Percentiles rank a stretch among this genome's conserved stretches.
Conservation (phyloP, 2,329 filamentous ascomycete species). For the Didymella glomerata region DNA sequence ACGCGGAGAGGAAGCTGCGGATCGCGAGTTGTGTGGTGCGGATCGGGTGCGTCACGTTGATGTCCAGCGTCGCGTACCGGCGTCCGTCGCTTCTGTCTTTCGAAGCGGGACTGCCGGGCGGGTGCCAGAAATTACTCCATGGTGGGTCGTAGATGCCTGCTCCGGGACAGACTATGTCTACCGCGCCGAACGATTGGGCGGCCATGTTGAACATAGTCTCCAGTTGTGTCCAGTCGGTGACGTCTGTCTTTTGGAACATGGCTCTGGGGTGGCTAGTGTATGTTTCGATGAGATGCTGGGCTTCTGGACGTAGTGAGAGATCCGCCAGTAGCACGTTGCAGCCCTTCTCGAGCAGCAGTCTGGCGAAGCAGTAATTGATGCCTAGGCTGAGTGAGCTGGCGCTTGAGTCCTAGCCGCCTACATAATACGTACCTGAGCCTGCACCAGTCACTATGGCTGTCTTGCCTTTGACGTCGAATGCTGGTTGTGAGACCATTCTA, state of each 20-base stretch:
- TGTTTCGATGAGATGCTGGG: conserved; percentile 44
- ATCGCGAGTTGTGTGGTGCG: conserved; percentile 59
- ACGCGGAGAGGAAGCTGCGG: conserved; percentile 50
- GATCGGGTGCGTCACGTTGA: conserved; percentile 60
- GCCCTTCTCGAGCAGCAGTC: conserved; percentile 54
- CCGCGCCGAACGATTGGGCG: conserved; percentile 41
- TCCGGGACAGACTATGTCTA: conserved; percentile 60
- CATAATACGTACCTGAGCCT: conserved; percentile 43
- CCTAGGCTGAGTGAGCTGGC: conserved; percentile 41
- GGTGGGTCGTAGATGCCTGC: conserved; percentile 60
- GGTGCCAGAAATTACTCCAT: conserved; percentile 60
- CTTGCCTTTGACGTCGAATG: conserved; percentile 52
- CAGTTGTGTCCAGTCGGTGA: conserved; percentile 49
- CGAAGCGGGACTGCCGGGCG: conserved; percentile 50
- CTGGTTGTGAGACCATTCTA: neutral
- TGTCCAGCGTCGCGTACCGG: conserved; percentile 52
- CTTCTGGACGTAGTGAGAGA: conserved; percentile 58
- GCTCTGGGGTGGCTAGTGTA: conserved; percentile 46
- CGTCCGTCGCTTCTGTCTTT: conserved; percentile 45
- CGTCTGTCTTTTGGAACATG: conserved; percentile 57
- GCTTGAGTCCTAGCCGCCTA: neutral
- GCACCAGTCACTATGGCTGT: conserved; percentile 60
- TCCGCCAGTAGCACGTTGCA: conserved; percentile 61
- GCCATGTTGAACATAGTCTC: conserved; percentile 45
- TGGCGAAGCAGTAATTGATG: conserved; percentile 58